phyloP scores from a whole-genome alignment of 83 land plant genomes.

The Diphasiastrum complanatum region DNA sequence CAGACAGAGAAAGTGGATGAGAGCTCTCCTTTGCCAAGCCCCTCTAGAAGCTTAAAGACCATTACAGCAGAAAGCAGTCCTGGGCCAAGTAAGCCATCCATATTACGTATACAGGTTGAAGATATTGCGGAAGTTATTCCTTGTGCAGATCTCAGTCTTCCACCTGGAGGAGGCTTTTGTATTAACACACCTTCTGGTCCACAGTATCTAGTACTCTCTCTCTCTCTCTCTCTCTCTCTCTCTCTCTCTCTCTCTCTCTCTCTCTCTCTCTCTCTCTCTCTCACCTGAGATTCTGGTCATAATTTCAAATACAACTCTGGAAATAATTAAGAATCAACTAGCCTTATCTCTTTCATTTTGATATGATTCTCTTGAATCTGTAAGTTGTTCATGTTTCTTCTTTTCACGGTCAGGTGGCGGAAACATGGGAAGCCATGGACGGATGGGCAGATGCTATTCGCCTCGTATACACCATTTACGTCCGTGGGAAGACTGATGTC shows the following conservation, averaged over 20 bases:
- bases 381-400: neutral
- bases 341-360: neutral
- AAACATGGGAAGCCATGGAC: conserved; percentile 39
- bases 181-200: conserved; percentile 79
- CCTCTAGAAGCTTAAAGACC: conserved; percentile 33
- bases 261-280: neutral
- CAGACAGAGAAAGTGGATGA: conserved; percentile 53
- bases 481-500: conserved; percentile 30
- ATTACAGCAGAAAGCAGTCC: conserved; percentile 18
- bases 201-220: conserved; percentile 52
- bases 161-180: conserved; percentile 85
- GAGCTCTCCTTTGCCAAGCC: conserved; percentile 31
- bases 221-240: neutral
- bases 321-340: neutral
- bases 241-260: neutral
- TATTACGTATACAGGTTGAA: conserved; percentile 51
- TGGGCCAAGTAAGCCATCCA: conserved; percentile 26
- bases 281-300: neutral
- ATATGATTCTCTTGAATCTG: neutral
- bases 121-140: conserved; percentile 68
- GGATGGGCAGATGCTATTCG: conserved; percentile 40
- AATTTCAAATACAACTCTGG: neutral
- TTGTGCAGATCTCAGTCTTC: conserved; percentile 88
- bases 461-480: conserved; percentile 35
- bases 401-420: conserved; percentile 26